Evolutionary conservation across 192 early-diverging fungal species (phyloP).

Genomic region (Linnemannia zychae): DNA sequence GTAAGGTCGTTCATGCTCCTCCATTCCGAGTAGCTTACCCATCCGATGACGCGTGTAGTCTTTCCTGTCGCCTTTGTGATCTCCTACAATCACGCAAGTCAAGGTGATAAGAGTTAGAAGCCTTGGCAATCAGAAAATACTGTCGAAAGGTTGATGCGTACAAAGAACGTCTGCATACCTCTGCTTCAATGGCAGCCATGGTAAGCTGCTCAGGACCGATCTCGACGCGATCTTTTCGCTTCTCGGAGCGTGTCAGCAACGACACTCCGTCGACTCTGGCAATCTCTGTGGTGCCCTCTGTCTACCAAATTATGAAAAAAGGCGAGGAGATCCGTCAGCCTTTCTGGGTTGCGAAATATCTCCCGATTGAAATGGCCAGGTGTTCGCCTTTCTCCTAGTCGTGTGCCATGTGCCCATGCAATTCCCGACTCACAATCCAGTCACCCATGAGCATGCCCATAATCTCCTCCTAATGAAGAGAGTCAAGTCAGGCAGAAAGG

Average conservation of each 20-base stretch:
- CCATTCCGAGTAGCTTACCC: slow-evolving; percentile 45
- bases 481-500: background rate
- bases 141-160: no score
- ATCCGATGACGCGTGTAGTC: slow-evolving; percentile 62
- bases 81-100: slow-evolving; percentile 11
- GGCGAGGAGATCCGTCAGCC: background rate
- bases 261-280: slow-evolving; percentile 61
- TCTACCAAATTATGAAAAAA: slow-evolving; percentile 6
- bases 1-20: background rate
- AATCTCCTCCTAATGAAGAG: slow-evolving; percentile 60
- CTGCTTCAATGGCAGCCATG: slow-evolving; percentile 62
- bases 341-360: background rate
- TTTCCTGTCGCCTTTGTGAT: slow-evolving; percentile 56
- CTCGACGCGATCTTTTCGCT: slow-evolving; percentile 67
- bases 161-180: slow-evolving; percentile 27
- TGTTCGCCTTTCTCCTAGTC: background rate
- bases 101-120: background rate
- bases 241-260: slow-evolving; percentile 62
- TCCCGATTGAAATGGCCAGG: no score
- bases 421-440: slow-evolving; percentile 57
- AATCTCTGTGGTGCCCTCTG: slow-evolving; percentile 39
- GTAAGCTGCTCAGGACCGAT: slow-evolving; percentile 65
- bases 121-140: background rate
- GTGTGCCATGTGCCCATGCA: background rate
- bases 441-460: slow-evolving; percentile 69